phyloP scores from a whole-genome alignment of 129 eudicot genomes.

The Glebionis coronaria region DNA sequence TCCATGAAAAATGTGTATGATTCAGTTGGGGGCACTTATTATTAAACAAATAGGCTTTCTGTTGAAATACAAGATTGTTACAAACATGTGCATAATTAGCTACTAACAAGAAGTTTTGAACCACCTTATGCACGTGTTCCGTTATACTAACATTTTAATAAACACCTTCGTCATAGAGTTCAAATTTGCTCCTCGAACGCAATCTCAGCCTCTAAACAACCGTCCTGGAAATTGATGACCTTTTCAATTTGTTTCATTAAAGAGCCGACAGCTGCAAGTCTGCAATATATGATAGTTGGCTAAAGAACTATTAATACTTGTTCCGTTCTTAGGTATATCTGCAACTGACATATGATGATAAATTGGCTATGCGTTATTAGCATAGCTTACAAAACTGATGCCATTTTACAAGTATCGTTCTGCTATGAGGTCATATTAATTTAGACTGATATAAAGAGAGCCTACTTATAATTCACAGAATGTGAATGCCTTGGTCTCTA shows the following conservation, averaged over 20 bases:
- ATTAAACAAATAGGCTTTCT: not conserved
- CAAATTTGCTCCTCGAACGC: not conserved
- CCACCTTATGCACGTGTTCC: not conserved
- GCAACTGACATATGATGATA: no score
- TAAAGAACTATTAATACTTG: not conserved
- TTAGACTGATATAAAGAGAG: no score
- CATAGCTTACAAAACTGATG: no score
- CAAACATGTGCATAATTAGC: not conserved
- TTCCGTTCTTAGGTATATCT: no score
- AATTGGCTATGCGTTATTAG: no score
- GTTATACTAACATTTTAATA: not conserved
- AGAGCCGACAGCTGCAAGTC: not conserved
- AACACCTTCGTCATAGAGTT: not conserved
- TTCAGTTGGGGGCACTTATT: no score
- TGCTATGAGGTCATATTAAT: no score
- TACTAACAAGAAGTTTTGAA: not conserved
- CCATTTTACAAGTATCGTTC: no score
- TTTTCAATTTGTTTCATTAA: not conserved
- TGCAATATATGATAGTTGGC: not conserved
- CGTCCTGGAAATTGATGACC: not conserved
- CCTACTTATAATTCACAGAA: no score
- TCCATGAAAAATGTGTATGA: not conserved
- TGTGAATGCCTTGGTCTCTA: no score
- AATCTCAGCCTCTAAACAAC: not conserved
- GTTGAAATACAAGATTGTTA: not conserved